These are phyloP conservation scores for Pseudogymnoascus sp. DNA, from an alignment of 2,329 filamentous ascomycete species.

Conservation along the genomic window DNA sequence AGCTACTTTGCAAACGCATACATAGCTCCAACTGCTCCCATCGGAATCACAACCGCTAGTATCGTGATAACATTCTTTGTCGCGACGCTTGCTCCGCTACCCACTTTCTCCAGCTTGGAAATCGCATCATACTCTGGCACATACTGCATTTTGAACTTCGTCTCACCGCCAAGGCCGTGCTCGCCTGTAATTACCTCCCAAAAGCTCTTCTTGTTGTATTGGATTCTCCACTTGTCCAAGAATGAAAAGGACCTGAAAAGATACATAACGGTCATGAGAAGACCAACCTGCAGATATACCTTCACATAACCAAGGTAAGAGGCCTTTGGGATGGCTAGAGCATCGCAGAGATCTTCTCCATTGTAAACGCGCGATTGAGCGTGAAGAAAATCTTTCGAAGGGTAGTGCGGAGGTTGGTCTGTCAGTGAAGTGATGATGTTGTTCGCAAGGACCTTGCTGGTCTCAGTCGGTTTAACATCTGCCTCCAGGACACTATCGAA, in stretches of 20 bases:
- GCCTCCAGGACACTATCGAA: constrained; percentile 61
- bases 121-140: constrained; percentile 44
- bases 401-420: constrained; percentile 54
- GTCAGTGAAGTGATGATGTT: constrained; percentile 67
- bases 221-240: constrained; percentile 26
- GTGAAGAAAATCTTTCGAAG: constrained; percentile 57
- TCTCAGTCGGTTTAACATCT: constrained; percentile 58
- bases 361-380: constrained; percentile 64
- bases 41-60: not conserved
- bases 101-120: constrained; percentile 23
- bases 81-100: not conserved
- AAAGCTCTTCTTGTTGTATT: not conserved
- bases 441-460: constrained; percentile 57
- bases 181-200: not conserved
- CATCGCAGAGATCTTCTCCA: constrained; percentile 52
- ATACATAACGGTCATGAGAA: constrained; percentile 44
- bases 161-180: constrained; percentile 51
- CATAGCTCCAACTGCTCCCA: not conserved
- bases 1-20: not conserved
- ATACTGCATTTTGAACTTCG: constrained; percentile 63
- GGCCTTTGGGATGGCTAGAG: constrained; percentile 34
- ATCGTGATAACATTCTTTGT: not conserved
- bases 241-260: constrained; percentile 31
- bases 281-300: constrained; percentile 56
- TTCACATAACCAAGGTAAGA: constrained; percentile 30